Evolutionary conservation across 1,139 yeast species (phyloP).

Genomic region (Geotrichum citri-aurantii): DNA sequence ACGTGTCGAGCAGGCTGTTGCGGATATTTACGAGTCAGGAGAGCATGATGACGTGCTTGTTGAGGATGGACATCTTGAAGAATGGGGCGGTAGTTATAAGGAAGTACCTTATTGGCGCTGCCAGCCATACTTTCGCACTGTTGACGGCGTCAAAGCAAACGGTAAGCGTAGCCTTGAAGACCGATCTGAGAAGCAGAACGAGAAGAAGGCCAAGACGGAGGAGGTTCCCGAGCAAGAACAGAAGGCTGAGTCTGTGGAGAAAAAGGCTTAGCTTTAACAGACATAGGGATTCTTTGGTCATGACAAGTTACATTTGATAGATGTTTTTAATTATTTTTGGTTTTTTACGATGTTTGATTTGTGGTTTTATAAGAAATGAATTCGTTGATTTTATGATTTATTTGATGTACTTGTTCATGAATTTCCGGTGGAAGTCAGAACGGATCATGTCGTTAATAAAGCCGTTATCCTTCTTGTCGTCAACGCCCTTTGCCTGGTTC

Average conservation of each 20-base stretch:
- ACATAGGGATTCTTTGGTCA: neutral
- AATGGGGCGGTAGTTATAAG: conserved; percentile 79
- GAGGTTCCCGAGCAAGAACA: neutral
- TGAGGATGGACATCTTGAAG: conserved; percentile 47
- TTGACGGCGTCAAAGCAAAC: conserved; percentile 50
- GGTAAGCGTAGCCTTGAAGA: conserved; percentile 23
- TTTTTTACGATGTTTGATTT: neutral
- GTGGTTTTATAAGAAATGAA: neutral
- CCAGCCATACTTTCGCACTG: conserved; percentile 89
- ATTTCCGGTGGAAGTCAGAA: conserved; percentile 66
- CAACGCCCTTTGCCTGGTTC: conserved; percentile 34
- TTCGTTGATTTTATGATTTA: conserved; percentile 27
- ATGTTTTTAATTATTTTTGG: too few relatives aligned
- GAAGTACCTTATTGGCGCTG: conserved; percentile 94
- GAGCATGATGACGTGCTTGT: conserved; percentile 48
- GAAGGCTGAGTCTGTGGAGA: neutral
- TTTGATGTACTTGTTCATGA: conserved; percentile 59
- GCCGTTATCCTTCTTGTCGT: conserved; percentile 28
- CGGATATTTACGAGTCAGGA: conserved; percentile 45
- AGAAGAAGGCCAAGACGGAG: conserved; percentile 3
- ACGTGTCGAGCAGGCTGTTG: conserved; percentile 62
- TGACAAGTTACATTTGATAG: neutral
- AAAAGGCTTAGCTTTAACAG: neutral
- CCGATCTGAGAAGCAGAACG: neutral
- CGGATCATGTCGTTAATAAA: conserved; percentile 62